Evolutionary conservation across 2,329 filamentous ascomycete species (phyloP).

Genomic region (Botrytis elliptica): DNA sequence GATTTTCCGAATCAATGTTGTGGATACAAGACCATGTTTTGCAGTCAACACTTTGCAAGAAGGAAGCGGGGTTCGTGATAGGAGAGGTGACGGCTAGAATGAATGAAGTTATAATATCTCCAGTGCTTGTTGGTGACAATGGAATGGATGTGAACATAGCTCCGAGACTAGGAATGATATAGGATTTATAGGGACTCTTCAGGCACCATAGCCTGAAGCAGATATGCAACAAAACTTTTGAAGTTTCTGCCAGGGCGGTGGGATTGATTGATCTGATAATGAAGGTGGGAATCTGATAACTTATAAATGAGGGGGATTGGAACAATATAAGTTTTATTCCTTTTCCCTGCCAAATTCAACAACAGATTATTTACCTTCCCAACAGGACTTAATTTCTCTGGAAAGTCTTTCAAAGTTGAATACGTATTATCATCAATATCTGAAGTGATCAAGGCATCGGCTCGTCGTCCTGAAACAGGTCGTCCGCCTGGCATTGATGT

Average conservation of each 20-base stretch:
- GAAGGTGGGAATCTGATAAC: neutral
- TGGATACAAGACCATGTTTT: neutral
- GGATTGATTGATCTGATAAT: neutral
- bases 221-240: slow-evolving; percentile 13
- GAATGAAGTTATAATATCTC: neutral
- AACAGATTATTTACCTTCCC: neutral
- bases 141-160: neutral
- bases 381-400: no score
- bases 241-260: slow-evolving; percentile 6
- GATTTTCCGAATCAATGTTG: neutral
- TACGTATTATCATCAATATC: neutral
- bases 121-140: neutral
- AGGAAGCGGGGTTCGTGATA: neutral
- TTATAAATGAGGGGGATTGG: neutral
- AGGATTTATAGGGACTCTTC: neutral
- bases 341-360: neutral
- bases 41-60: neutral
- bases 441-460: no score
- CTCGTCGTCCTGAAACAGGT: neutral
- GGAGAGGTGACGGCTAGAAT: no score
- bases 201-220: slow-evolving; percentile 6
- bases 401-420: neutral
- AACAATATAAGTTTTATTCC: neutral
- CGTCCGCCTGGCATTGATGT: neutral
- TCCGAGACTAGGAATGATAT: neutral